Percentiles rank a stretch among this genome's conserved stretches.
Conservation (phyloP, 1,284 basidiomycete genomes). For the Sutorius eximius region DNA sequence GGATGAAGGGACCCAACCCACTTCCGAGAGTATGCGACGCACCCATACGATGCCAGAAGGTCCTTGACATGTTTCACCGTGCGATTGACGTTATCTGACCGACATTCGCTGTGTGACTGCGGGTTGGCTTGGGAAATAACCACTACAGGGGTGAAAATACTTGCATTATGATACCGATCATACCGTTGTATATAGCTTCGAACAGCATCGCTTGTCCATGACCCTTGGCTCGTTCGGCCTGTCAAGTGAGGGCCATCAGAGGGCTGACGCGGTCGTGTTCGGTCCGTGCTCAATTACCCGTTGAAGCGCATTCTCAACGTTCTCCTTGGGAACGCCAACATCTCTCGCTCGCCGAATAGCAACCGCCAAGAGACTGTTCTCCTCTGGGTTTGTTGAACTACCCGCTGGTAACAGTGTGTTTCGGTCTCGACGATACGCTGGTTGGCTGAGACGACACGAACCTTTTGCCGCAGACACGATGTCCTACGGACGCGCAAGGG, state of each 20-base stretch:
- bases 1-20: constrained; percentile 2
- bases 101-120: constrained; percentile 61
- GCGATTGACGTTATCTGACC: constrained; percentile 73
- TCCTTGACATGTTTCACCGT: constrained; percentile 67
- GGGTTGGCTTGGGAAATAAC: neutral
- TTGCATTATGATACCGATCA: constrained; percentile 76
- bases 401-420: constrained; percentile 45
- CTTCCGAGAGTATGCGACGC: constrained; percentile 17
- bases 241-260: constrained; percentile 1
- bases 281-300: constrained; percentile 45
- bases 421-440: neutral
- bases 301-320: constrained; percentile 70
- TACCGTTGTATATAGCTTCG: constrained; percentile 70
- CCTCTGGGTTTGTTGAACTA: constrained; percentile 62
- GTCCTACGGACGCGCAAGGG: constrained; percentile 49
- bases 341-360: constrained; percentile 64
- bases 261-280: neutral
- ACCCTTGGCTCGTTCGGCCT: constrained; percentile 55
- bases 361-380: constrained; percentile 62
- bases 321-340: constrained; percentile 73
- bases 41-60: constrained; percentile 62
- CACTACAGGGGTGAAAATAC: constrained; percentile 24
- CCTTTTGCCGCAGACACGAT: constrained; percentile 68
- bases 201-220: constrained; percentile 58
- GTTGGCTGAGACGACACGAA: constrained; percentile 34